A percentile compares a stretch with the other conserved stretches of the same genome.
Evolutionary conservation across 192 early-diverging fungal genomes (phyloP).

Genomic region (Glomus cerebriforme): DNA sequence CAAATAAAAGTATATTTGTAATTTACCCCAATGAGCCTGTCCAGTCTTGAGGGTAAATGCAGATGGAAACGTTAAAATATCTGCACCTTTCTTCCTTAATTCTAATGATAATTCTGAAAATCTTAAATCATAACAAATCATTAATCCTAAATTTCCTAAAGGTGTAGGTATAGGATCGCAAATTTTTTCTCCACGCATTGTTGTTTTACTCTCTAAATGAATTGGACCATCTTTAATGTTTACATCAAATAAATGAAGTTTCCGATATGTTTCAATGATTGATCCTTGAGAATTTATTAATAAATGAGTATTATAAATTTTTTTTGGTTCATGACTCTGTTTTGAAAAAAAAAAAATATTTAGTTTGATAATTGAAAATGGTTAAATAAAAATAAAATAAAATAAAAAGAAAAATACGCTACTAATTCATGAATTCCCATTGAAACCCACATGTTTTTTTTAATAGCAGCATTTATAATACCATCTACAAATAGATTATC

Average conservation of each 20-base stretch:
- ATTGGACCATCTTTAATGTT: constrained; percentile 52
- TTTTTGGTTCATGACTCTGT: constrained; percentile 34
- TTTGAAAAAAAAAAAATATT: neutral
- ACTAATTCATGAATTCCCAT: constrained; percentile 79
- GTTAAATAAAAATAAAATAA: neutral
- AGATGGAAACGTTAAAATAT: constrained; percentile 78
- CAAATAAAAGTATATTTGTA: neutral
- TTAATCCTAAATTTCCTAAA: constrained; percentile 59
- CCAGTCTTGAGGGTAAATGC: constrained; percentile 85
- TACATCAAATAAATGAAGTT: constrained; percentile 84
- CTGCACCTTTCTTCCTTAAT: constrained; percentile 59
- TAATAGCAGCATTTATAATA: constrained; percentile 61
- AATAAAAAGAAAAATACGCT: neutral
- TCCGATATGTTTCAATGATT: constrained; percentile 62
- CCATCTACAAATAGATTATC: constrained; percentile 57
- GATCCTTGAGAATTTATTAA: constrained; percentile 62
- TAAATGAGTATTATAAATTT: constrained; percentile 70
- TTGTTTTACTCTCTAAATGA: constrained; percentile 51
- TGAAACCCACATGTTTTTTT: constrained; percentile 67
- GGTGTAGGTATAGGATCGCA: constrained; percentile 49
- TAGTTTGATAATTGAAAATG: neutral
- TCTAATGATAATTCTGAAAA: constrained; percentile 71
- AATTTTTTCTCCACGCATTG: constrained; percentile 41
- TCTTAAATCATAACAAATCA: constrained; percentile 81
- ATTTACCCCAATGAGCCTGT: constrained; percentile 76